A percentile compares a stretch with the other conserved stretches of the same genome.
These are phyloP conservation scores for Aleurites moluccanus DNA, from an alignment of 441 rosid species.

Conservation along the genomic window DNA sequence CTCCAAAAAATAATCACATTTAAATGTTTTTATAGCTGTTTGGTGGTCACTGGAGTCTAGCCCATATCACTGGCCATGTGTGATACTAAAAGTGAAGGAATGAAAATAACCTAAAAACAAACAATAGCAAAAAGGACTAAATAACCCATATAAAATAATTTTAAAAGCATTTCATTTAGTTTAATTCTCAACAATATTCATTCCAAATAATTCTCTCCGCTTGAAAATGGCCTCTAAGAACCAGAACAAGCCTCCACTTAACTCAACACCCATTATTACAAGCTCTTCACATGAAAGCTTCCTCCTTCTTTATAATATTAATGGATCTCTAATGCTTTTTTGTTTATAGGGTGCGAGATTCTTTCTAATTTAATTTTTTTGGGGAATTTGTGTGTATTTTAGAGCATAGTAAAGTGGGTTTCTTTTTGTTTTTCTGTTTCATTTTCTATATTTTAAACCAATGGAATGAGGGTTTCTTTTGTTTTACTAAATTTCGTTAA, in stretches of 20 bases:
- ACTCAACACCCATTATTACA: conserved; percentile 25
- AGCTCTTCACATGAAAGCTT: conserved; percentile 47
- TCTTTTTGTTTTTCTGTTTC: conserved; percentile 7
- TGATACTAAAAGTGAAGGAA: too few species aligned
- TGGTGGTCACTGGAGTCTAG: too few species aligned
- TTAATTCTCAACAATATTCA: too few species aligned
- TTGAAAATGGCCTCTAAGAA: conserved; percentile 39
- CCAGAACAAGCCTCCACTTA: conserved; percentile 64
- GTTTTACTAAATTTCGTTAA: neutral
- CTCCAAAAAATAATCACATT: too few species aligned
- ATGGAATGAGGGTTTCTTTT: neutral
- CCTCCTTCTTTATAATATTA: neutral
- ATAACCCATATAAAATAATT: too few species aligned
- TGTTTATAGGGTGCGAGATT: conserved; percentile 7
- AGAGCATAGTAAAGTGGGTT: neutral
- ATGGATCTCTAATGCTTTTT: conserved; percentile 26
- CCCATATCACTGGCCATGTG: too few species aligned
- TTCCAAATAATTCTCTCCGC: conserved; percentile 8
- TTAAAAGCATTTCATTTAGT: too few species aligned
- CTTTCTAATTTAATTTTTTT: neutral
- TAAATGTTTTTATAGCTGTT: too few species aligned
- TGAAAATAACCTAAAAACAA: too few species aligned
- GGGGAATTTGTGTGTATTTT: conserved; percentile 3
- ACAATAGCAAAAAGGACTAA: too few species aligned
- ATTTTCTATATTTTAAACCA: neutral